Evolutionary conservation across 345 rosid genomes (phyloP), one percentile per base, ranked within the genome.

Genomic region (Mallotus nudiflorus): DNA sequence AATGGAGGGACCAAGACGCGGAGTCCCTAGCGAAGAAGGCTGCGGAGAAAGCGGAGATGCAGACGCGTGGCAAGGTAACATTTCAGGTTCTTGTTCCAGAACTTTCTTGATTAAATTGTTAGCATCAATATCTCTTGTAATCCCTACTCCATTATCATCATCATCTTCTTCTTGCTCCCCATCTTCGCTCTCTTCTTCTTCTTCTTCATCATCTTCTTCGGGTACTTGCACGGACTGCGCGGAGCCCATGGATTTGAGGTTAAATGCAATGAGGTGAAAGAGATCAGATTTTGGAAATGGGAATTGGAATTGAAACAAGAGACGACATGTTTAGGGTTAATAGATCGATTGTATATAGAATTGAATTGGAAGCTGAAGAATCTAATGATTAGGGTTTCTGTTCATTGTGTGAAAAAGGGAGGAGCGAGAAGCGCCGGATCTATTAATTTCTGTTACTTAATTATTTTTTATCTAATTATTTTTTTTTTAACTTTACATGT

Each of bases 41-140:
- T 94, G 98, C 4, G 98, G 97, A 3, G 96, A 91, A 35, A 94
- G 86, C 4, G 98, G 98, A 15, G 98, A 86, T 15, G 97, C 97
- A 15, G 97, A 93, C 31, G 97, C 86, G 84, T 93, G 82, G 73
- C 92, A 93, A 1, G 97, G 97, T n/a, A 91, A 68, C 83, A 93
- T 87, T 78, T 93, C 98, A 0, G 97, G 97, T 28, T 91, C 98
- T 62, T 90, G 97, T 63, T 93, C 88, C 1, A 93, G 87, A 24
- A 93, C 93, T 78, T 91, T 90, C 77, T 89, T 93, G n/a, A 87
- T 84, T 59, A 90, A 67, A 31, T 75, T 79, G 35, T 86, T 82
- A 45, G 53, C 79, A 50, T 72, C 78, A 0, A 35, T 64, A 14
- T 42, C 65, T 63, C 61, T 50, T 7, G 39, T 6, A 11, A 6